Evolutionary conservation across 2,329 filamentous ascomycete genomes (phyloP).

Genomic region (Seiridium unicorne): DNA sequence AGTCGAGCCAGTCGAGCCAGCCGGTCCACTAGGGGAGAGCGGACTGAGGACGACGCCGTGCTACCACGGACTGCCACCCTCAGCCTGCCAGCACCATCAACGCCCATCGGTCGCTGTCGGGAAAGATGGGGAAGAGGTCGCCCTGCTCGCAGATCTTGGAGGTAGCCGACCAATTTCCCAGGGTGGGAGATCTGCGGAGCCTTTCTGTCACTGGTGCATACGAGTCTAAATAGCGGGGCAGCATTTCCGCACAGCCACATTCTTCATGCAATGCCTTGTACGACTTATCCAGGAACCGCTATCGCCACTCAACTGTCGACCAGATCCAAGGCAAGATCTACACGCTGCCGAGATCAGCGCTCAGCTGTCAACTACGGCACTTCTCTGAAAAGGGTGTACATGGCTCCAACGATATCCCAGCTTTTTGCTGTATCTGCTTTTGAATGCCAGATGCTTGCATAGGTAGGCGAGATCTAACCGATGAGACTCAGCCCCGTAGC

Average conservation of each 20-base stretch:
- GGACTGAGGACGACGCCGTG: constrained; percentile 1
- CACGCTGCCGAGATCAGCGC: no score
- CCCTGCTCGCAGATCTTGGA: background rate
- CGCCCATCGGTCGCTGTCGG: background rate
- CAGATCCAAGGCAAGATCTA: no score
- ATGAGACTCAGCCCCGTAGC: no score
- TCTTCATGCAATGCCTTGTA: no score
- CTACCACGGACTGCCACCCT: background rate
- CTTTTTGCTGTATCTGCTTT: no score
- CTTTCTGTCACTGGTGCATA: background rate
- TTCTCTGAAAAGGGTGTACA: no score
- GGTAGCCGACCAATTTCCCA: background rate
- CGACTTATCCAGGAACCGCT: no score
- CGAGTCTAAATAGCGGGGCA: background rate
- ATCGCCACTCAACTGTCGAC: no score
- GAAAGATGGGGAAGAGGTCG: background rate
- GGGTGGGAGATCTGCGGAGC: background rate
- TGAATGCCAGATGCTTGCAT: no score
- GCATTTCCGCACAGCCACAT: background rate
- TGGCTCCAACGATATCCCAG: no score
- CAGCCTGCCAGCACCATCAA: background rate
- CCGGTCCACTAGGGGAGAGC: constrained; percentile 1
- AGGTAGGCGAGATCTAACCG: no score
- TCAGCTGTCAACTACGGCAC: no score
- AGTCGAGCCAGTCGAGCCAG: background rate